phyloP scores from a whole-genome alignment of 345 rosid genomes.

The Dimocarpus longan region DNA sequence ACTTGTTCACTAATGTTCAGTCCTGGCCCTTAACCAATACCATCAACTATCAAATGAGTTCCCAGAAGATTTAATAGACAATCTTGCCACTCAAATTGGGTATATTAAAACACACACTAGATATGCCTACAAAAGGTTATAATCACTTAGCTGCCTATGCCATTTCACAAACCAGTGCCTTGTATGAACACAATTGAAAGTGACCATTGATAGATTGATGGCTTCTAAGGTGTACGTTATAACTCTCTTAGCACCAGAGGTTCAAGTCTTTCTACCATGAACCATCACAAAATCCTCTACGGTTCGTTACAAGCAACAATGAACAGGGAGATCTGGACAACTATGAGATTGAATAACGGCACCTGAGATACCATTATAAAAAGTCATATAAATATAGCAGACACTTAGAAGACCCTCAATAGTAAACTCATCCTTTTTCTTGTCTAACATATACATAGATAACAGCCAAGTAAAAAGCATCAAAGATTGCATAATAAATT shows the following conservation, averaged over 20 bases:
- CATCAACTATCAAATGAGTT: constrained; percentile 2
- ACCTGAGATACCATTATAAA: not conserved
- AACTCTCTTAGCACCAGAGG: not conserved
- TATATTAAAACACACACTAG: not conserved
- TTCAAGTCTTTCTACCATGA: not conserved
- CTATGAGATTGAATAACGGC: not conserved
- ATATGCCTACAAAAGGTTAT: not conserved
- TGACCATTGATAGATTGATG: not conserved
- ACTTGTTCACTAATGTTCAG: not conserved
- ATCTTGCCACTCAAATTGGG: constrained; percentile 7
- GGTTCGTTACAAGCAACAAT: not conserved
- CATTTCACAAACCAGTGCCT: not conserved
- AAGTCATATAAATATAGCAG: not conserved
- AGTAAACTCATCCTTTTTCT: not conserved
- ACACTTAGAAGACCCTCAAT: not conserved
- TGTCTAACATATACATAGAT: not conserved
- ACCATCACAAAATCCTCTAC: not conserved
- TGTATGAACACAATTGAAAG: not conserved
- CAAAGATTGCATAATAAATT: not conserved
- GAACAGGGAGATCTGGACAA: not conserved
- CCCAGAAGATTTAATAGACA: not conserved
- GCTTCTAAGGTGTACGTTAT: not conserved
- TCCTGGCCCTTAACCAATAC: constrained; percentile 1
- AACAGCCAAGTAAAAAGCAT: not conserved
- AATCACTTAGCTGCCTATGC: not conserved